Evolutionary conservation across 2,329 filamentous ascomycete species (phyloP), one percentile per base, ranked within the genome.

Genomic region (Fusarium nematophilum): DNA sequence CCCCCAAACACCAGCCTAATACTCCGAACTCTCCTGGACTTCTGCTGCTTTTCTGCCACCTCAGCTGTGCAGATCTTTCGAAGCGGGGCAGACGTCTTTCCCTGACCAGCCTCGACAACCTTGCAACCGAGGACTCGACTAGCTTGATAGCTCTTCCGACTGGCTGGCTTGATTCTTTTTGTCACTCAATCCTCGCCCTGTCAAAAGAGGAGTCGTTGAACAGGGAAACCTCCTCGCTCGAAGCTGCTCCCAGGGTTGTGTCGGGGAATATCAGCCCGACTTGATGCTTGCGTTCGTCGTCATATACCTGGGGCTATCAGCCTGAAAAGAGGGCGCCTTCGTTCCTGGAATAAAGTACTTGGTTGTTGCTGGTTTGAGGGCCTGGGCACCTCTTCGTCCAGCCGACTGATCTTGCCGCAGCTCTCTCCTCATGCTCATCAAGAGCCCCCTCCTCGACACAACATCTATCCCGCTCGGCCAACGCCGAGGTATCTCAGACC

Each of bases 401-500:
- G 44, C 46, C 55, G 49, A 53, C 53, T 68, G 48, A 63, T 52
- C 27, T 42, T 60, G 44, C 34, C 64, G 71, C 58, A 64, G 50
- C 57, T 71, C 66, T 61, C 65, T 75, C 83, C 82, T 61, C 62
- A 88, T 88, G 85, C 81, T 82, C 80, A 78, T 77, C 70, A 79
- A 73, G 71, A 74, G 74, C 65, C 72, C 72, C 67, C 70, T 74
- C 74, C 78, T 82, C 70, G 72, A 77, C 68, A 71, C 71, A 61
- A 75, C 75, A 63, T 72, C 74, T 66, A 71, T 74, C 70, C 76
- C 81, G 64, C 80, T 86, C 77, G 83, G 84, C 77, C 81, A 84
- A 71, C 83, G 82, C 78, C 84, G 84, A 80, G 81, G 83, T 70
- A 78, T 79, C 73, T 79, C 79, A 75, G 79, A 81, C 72, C 79